phyloP scores from a whole-genome alignment of 257 asterid species.

The Gentiana straminea region DNA sequence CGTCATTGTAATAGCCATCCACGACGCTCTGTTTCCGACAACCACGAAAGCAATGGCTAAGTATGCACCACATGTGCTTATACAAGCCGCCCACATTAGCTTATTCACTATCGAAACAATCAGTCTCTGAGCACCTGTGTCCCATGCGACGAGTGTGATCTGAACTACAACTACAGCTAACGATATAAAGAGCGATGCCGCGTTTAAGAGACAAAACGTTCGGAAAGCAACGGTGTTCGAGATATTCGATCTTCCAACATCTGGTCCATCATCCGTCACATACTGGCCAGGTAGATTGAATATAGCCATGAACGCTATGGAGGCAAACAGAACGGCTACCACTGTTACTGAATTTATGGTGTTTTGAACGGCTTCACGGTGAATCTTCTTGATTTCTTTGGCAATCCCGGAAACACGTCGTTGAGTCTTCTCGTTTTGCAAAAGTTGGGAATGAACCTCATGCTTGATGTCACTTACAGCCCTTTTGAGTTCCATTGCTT shows the following conservation, averaged over 20 bases:
- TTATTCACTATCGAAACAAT: conserved; percentile 85
- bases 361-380: conserved; percentile 86
- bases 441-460: conserved; percentile 87
- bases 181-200: conserved; percentile 85
- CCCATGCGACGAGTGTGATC: conserved; percentile 91
- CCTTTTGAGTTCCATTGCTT: conserved; percentile 73
- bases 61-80: conserved; percentile 90
- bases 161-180: conserved; percentile 87
- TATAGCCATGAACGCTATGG: conserved; percentile 83
- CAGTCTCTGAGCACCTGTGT: conserved; percentile 72
- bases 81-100: conserved; percentile 96
- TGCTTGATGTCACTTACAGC: conserved; percentile 95
- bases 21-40: conserved; percentile 56
- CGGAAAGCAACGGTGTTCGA: conserved; percentile 49
- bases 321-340: conserved; percentile 86
- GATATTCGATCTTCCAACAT: conserved; percentile 49
- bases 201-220: conserved; percentile 67
- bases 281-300: conserved; percentile 91
- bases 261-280: conserved; percentile 23
- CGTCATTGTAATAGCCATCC: conserved; percentile 83
- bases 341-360: conserved; percentile 87
- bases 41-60: conserved; percentile 73
- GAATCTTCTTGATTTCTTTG: conserved; percentile 89
- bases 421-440: conserved; percentile 82
- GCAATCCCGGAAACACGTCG: conserved; percentile 91